A percentile compares a stretch with the other conserved stretches of the same genome.
Evolutionary conservation across 305 asterid genomes (phyloP).

Genomic region (Fraxinus dipetala): DNA sequence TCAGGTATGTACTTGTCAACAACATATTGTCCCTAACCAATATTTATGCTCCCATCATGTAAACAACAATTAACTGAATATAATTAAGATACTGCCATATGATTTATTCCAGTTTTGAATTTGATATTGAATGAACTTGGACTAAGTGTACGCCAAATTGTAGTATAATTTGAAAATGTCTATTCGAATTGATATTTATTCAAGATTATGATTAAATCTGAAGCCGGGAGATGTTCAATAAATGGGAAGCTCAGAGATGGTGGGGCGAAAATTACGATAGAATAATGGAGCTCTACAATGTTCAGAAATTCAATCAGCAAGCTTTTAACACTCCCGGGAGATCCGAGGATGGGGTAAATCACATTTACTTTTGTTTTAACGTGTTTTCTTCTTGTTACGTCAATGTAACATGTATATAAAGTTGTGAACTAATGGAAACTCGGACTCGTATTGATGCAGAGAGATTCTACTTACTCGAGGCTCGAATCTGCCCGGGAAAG

Average conservation of each 20-base stretch:
- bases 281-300: constrained; percentile 95
- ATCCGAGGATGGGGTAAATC: constrained; percentile 86
- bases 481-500: constrained; percentile 76
- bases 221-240: constrained; percentile 95
- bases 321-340: constrained; percentile 82
- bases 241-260: constrained; percentile 99
- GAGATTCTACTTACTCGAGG: constrained; percentile 84
- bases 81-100: not conserved
- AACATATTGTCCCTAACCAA: not conserved
- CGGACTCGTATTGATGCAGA: constrained; percentile 44
- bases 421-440: not conserved
- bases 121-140: not conserved
- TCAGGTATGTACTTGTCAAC: constrained; percentile 47
- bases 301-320: constrained; percentile 86
- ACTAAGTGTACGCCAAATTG: not conserved
- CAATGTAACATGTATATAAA: not conserved
- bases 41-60: not conserved
- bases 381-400: not conserved
- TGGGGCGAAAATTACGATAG: constrained; percentile 96
- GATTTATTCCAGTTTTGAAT: not conserved
- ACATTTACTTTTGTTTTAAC: not conserved
- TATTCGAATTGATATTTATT: not conserved
- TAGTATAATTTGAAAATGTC: not conserved
- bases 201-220: constrained; percentile 24
- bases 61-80: not conserved